Base-by-base conservation (phyloP, 306 rosid genomes). In the Trifolium subterraneum region DNA sequence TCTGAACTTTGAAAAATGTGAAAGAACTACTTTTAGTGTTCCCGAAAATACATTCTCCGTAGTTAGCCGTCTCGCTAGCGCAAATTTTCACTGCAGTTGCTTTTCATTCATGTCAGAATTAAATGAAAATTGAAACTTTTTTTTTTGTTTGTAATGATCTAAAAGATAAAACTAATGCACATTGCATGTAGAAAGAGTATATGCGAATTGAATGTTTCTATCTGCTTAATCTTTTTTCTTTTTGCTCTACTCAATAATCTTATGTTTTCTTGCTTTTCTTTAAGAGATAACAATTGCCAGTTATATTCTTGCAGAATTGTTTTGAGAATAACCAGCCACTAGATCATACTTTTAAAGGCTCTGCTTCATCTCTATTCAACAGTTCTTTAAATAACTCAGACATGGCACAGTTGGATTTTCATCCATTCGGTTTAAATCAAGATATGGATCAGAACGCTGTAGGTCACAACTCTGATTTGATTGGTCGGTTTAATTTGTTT, bases 261-360 rank as follows among this genome's bases (percentile, higher is more conserved):
- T 38, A 41, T 41, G 14, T 78, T 63, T 50, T 10, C 31, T 52
- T 68, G 35, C 8, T 48, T 69, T 72, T 78, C 27, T 33, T 78
- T 67, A 64, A 56, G 68, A 6, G 68, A 78, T 67, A 61, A 48
- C 67, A 60, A 69, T 45, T 41, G 39, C 61, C 77, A 16, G 59
- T 79, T 69, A 41, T 64, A 75, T 51, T 80, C 42, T 83, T 75
- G 82, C 96, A 93, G 97, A 90, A 88, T 51, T 77, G 78, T 78
- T 82, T 74, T 70, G 79, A 79, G 78, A 85, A 71, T 75, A 82
- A 81, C 47, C 86, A 48, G 39, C 87, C 81, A 44, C 86, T 67
- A 51, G 80, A 81, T 73, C 86, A 58, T 60, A 83, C 82, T 54
- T 87, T 88, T 64, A 85, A 84, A 67, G 87, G 84, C 86, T 76